Evolutionary conservation across 768 basidiomycete genomes (phyloP).

Genomic region (Pleurotus salmoneostramineus): DNA sequence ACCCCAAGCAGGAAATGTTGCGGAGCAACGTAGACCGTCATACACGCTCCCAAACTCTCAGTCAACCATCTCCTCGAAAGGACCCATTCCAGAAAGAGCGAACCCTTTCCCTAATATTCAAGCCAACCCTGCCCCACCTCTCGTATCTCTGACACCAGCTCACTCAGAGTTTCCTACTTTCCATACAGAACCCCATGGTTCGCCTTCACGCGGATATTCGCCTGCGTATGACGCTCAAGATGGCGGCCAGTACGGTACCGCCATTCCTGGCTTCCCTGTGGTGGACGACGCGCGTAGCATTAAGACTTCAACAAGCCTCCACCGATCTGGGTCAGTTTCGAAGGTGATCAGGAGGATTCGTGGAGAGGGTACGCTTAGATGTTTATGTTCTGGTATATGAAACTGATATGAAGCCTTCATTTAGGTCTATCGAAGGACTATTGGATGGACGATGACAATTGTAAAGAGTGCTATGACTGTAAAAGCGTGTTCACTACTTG

Average conservation of each 20-base stretch:
- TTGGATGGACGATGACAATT: conserved; percentile 98
- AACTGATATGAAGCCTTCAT: background rate
- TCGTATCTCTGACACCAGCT: conserved; percentile 83
- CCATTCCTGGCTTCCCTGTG: conserved; percentile 91
- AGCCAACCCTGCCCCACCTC: conserved; percentile 68
- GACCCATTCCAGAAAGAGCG: conserved; percentile 50
- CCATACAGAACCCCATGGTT: conserved; percentile 57
- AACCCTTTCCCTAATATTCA: conserved; percentile 51
- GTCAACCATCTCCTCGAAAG: conserved; percentile 44
- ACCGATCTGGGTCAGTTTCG: conserved; percentile 79
- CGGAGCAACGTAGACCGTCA: conserved; percentile 62
- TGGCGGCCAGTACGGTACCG: conserved; percentile 49
- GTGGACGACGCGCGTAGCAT: conserved; percentile 88
- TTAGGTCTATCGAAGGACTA: conserved; percentile 88
- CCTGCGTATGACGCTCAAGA: conserved; percentile 55
- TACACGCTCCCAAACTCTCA: conserved; percentile 40
- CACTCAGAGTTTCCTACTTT: conserved; percentile 76
- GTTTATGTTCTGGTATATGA: conserved; percentile 3
- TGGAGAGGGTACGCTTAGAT: conserved; percentile 65
- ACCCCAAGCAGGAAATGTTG: conserved; percentile 15
- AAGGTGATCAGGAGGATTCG: conserved; percentile 88
- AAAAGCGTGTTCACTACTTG: conserved; percentile 92
- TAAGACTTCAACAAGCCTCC: conserved; percentile 66
- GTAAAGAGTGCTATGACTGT: conserved; percentile 95
- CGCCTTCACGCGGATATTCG: conserved; percentile 49